Base-by-base conservation (phyloP, 495 filamentous ascomycete genomes). In the Rhypophila decipiens region DNA sequence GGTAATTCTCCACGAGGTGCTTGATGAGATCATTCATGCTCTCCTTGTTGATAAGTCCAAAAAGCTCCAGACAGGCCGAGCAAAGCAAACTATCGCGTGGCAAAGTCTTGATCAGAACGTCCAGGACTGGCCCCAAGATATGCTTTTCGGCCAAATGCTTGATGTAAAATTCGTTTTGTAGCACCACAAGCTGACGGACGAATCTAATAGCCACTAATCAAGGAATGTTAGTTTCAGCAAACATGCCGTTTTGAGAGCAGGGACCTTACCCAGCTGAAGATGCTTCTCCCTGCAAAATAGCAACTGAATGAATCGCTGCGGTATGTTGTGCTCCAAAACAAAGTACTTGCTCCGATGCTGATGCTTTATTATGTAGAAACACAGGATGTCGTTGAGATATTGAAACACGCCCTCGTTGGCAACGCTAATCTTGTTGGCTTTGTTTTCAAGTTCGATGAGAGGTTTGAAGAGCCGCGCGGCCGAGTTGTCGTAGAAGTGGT, bases 1-100 rank as follows among this genome's bases (percentile, higher is more conserved):
- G 85, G 57, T 93, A 91, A 53, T 86, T 88, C 55, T 94, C 88
- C 22, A 95, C 88, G 29, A 96, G 65, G 57, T 98, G 89, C 38
- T 80, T 74, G 42, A 96, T 84, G 31, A 96, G 70, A 5, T 83
- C 77, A 60, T 88, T 93, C 54, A 91, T 76, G 52, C 85, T 85
- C 61, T 95, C 88, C 58, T 83, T 82, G 60, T 83, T 88, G 54
- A 98, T 88, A 54, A 85, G 88, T 54, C 90, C 88, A 52, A 98
- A 98, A 27, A 98, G 79, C 59, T 98, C 93, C 12, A 97, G 74
- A 65, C 88, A 96, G n/a, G 90, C 91, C 12, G 90, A 96, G 58
- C 93, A 93, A 24, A 98, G 78, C 3, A 97, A 75, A 59, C 96
- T 98, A 64, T 98, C 90, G n/a, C 88, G 83, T 1, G 89, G 89